Percentiles rank a stretch among this genome's conserved stretches.
Conservation (phyloP, 1,284 basidiomycete genomes). For the Trichosporon asahii region DNA sequence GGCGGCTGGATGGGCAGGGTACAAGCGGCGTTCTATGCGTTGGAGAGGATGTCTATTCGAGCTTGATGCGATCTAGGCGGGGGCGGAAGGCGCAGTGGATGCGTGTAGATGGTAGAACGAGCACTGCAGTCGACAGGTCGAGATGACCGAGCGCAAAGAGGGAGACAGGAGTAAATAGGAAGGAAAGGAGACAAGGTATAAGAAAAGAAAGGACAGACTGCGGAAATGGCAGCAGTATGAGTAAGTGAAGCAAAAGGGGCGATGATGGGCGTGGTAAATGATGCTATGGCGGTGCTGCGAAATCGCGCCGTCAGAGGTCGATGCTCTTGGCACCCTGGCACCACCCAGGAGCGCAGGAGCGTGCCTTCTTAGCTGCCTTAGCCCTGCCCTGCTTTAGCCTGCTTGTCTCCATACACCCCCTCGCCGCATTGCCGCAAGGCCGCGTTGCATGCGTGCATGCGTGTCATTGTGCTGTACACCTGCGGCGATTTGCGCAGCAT, state of each 20-base stretch:
- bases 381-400: not conserved
- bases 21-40: not conserved
- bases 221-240: not conserved
- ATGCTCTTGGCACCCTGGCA: not conserved
- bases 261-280: slow-evolving; percentile 8
- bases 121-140: not conserved
- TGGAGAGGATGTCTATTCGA: not conserved
- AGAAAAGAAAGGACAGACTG: not conserved
- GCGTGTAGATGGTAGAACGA: not conserved
- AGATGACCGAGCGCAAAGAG: not conserved
- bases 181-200: not conserved
- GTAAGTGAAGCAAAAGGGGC: slow-evolving; percentile 9
- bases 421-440: not conserved
- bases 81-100: not conserved
- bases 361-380: not conserved
- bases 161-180: not conserved
- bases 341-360: no score
- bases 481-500: not conserved
- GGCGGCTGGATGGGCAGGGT: not conserved
- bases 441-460: not conserved
- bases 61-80: not conserved
- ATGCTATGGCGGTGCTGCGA: slow-evolving; percentile 7
- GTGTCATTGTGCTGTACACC: not conserved
- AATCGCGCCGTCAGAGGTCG: not conserved
- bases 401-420: no score